Evolutionary conservation across 2,329 filamentous ascomycete genomes (phyloP).

Genomic region (Diplodia mutila): DNA sequence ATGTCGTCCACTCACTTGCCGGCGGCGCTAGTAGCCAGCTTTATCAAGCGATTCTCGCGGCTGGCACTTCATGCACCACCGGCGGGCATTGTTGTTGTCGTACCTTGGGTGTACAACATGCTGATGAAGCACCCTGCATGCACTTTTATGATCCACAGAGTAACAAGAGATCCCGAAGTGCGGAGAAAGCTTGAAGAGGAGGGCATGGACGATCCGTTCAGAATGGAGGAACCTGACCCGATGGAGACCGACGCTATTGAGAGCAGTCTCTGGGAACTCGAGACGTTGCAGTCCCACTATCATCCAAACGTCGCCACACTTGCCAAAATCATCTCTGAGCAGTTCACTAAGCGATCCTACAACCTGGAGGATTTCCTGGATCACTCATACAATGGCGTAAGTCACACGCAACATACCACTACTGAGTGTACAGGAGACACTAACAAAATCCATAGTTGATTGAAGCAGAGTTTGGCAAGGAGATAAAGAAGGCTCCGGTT

Average conservation of each 20-base stretch:
- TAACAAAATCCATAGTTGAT: conserved; percentile 63
- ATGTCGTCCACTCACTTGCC: conserved; percentile 90
- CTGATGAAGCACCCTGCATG: conserved; percentile 86
- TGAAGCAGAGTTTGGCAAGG: conserved; percentile 80
- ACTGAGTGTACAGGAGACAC: not conserved
- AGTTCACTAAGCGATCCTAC: conserved; percentile 95
- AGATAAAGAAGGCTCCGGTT: conserved; percentile 82
- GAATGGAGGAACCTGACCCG: conserved; percentile 75
- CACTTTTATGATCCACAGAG: conserved; percentile 94
- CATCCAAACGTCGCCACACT: conserved; percentile 96
- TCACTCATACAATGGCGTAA: conserved; percentile 82
- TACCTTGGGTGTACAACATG: conserved; percentile 95
- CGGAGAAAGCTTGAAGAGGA: conserved; percentile 64
- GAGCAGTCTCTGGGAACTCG: conserved; percentile 92
- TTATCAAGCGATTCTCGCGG: conserved; percentile 89
- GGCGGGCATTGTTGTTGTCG: conserved; percentile 81
- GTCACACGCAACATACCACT: conserved; percentile 38
- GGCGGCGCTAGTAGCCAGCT: conserved; percentile 86
- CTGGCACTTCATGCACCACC: conserved; percentile 87
- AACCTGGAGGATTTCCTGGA: conserved; percentile 97
- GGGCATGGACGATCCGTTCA: conserved; percentile 75
- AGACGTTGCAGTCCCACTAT: conserved; percentile 88
- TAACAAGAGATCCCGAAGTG: conserved; percentile 61
- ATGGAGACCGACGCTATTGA: conserved; percentile 86
- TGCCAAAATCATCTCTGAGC: conserved; percentile 90